Evolutionary conservation across 306 rosid species (phyloP).

Genomic region (Rubus parviflorus): DNA sequence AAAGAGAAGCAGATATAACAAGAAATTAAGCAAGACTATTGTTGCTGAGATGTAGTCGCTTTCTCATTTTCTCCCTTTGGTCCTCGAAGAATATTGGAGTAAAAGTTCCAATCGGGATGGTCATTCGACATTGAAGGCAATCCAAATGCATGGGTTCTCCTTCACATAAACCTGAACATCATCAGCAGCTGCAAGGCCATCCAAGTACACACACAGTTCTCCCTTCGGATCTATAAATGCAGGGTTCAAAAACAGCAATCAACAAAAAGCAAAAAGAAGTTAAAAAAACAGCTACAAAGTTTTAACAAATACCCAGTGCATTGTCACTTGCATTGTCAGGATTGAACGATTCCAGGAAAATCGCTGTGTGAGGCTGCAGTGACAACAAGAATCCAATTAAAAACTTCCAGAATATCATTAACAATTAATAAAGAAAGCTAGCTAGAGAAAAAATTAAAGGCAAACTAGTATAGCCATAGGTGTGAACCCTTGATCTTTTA

Average conservation of each 20-base stretch:
- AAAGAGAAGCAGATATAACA: neutral
- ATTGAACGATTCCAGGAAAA: slow-evolving; percentile 14
- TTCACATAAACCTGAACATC: slow-evolving; percentile 32
- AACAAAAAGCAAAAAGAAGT: too few species aligned
- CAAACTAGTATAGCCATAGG: too few species aligned
- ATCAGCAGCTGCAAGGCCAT: slow-evolving; percentile 14
- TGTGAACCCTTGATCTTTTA: too few species aligned
- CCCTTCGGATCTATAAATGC: slow-evolving; percentile 22
- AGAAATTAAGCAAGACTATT: neutral
- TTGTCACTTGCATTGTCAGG: neutral
- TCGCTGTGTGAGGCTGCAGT: slow-evolving; percentile 1
- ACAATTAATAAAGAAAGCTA: too few species aligned
- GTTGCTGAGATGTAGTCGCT: neutral
- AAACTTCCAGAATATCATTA: too few species aligned
- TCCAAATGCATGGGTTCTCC: slow-evolving; percentile 31
- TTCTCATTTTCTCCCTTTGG: neutral
- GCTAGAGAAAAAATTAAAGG: too few species aligned
- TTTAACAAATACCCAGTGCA: slow-evolving; percentile 5
- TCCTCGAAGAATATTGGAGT: neutral
- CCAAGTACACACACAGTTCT: neutral
- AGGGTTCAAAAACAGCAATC: too few species aligned
- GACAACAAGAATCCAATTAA: neutral
- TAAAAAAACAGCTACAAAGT: too few species aligned
- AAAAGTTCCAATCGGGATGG: slow-evolving; percentile 32
- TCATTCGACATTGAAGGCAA: neutral